Evolutionary conservation across 169 alveolate species (phyloP).

Genomic region (Plasmodium gonderi): DNA sequence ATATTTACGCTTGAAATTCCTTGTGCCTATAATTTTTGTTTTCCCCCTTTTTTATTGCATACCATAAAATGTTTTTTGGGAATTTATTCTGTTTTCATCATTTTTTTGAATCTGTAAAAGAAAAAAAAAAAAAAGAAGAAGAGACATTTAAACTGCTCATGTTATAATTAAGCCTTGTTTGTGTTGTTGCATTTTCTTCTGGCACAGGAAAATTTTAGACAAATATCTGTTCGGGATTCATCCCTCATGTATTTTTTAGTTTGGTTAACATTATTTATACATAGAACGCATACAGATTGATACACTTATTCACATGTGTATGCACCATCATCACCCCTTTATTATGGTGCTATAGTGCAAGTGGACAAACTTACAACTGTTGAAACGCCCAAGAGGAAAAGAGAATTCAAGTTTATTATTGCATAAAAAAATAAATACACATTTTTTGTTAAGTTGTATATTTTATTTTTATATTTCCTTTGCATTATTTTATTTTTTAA

Average conservation of each 20-base stretch:
- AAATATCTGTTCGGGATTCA: too few species aligned
- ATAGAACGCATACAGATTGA: neutral
- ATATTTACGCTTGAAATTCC: neutral
- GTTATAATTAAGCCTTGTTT: neutral
- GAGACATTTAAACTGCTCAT: neutral
- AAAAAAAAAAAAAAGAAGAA: neutral
- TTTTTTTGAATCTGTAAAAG: slow-evolving; percentile 28
- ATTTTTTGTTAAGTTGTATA: slow-evolving; percentile 58
- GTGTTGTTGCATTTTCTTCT: neutral
- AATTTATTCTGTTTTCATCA: slow-evolving; percentile 47
- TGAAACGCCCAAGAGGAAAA: slow-evolving; percentile 33
- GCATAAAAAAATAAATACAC: slow-evolving; percentile 38
- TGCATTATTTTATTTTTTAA: slow-evolving; percentile 59
- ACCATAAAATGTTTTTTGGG: slow-evolving; percentile 40
- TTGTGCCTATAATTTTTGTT: neutral
- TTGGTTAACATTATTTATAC: neutral
- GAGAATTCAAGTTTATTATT: slow-evolving; percentile 28
- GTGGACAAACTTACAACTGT: slow-evolving; percentile 19
- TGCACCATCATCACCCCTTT: too few species aligned
- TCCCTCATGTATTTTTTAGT: too few species aligned
- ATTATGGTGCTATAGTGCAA: too few species aligned
- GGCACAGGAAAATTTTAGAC: too few species aligned
- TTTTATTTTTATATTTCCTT: slow-evolving; percentile 37
- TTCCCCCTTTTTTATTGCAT: neutral
- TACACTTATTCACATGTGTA: neutral